A percentile compares a stretch with the other conserved stretches of the same genome.
These are phyloP conservation scores for Miscanthus lutarioriparius DNA, from an alignment of 176 grass and related monocot genomes.

Conservation along the genomic window DNA sequence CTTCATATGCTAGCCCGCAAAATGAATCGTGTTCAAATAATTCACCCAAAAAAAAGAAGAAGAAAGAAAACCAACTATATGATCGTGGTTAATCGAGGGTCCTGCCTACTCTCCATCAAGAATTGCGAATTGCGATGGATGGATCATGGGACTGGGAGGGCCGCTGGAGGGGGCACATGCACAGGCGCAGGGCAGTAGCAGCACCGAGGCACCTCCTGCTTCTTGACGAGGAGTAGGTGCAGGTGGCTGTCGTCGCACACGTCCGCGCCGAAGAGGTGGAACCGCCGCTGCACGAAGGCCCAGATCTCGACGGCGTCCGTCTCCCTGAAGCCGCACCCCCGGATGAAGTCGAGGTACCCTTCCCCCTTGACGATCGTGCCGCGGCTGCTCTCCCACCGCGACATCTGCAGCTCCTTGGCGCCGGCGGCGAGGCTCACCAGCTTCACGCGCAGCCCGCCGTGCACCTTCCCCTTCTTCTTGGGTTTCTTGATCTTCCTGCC, in stretches of 20 bases:
- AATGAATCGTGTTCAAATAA: neutral
- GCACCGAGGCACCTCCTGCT: neutral
- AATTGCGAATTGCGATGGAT: neutral
- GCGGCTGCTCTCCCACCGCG: constrained; percentile 28
- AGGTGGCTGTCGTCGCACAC: constrained; percentile 44
- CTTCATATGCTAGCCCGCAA: neutral
- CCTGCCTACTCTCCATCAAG: neutral
- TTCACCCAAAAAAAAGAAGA: no score
- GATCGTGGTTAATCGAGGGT: no score
- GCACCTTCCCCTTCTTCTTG: constrained; percentile 6
- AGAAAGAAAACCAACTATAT: no score
- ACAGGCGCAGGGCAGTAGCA: neutral
- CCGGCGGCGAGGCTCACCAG: neutral
- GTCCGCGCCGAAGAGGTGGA: neutral
- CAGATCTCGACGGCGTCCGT: constrained; percentile 4
- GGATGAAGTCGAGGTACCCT: constrained; percentile 26
- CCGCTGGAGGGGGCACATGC: no score
- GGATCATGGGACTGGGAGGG: neutral
- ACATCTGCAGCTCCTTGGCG: neutral
- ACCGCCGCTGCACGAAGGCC: constrained; percentile 10
- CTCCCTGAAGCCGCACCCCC: neutral
- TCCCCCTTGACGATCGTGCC: constrained; percentile 31
- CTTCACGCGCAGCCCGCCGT: constrained; percentile 29
- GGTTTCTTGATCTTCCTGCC: constrained; percentile 11
- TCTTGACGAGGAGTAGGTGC: constrained; percentile 37